phyloP scores from a whole-genome alignment of 192 early-diverging fungal genomes.

The Mycoemilia scoparia region DNA sequence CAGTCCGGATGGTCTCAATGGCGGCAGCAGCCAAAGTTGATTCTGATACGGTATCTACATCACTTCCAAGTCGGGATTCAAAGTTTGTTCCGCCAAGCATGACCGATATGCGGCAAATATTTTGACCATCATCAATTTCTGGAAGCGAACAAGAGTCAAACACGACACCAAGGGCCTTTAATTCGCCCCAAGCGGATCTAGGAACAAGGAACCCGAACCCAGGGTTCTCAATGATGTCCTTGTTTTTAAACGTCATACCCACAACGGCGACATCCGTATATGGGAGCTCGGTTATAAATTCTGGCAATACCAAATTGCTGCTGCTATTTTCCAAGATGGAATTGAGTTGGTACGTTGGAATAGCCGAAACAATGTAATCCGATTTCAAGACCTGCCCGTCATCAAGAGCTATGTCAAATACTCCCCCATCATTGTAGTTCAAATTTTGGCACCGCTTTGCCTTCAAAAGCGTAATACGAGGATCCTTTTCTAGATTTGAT shows the following conservation, averaged over 20 bases:
- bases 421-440: slow-evolving; percentile 8
- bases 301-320: slow-evolving; percentile 5
- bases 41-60: slow-evolving; percentile 3
- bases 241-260: slow-evolving; percentile 47
- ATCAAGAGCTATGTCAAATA: slow-evolving; percentile 12
- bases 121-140: slow-evolving; percentile 32
- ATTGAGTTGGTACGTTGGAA: slow-evolving; percentile 38
- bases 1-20: slow-evolving; percentile 31
- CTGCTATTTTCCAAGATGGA: slow-evolving; percentile 23
- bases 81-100: slow-evolving; percentile 85
- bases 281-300: slow-evolving; percentile 40
- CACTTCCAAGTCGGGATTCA: slow-evolving; percentile 31
- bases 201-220: slow-evolving; percentile 91
- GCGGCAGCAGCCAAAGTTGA: slow-evolving; percentile 27
- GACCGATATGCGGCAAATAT: slow-evolving; percentile 44
- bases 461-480: slow-evolving; percentile 39
- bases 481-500: slow-evolving; percentile 20
- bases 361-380: slow-evolving; percentile 46
- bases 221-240: slow-evolving; percentile 34
- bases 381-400: slow-evolving; percentile 13
- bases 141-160: slow-evolving; percentile 73
- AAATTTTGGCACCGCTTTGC: slow-evolving; percentile 26
- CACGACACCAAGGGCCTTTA: slow-evolving; percentile 52
- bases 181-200: slow-evolving; percentile 27
- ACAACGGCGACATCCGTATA: slow-evolving; percentile 67